Base-by-base conservation (phyloP, 495 filamentous ascomycete species). In the Penicillium taxi region DNA sequence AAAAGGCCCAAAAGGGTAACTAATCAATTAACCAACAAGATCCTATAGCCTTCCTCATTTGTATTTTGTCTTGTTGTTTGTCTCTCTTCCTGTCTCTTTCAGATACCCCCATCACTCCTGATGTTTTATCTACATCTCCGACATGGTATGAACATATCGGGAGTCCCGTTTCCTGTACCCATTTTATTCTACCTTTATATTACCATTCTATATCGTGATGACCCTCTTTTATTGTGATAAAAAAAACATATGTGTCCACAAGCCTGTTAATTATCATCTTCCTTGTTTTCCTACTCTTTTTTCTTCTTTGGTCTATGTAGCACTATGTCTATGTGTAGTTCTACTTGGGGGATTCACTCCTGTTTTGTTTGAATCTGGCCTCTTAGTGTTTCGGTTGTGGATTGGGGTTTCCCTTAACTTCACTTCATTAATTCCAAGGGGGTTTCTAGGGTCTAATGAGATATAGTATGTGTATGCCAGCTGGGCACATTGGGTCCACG, bases 1-100 rank as follows among this genome's bases (percentile, higher is more conserved):
- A 98, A 60, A 86, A 87, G 56, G 77, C 80, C 32, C 74, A 75
- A 37, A 84, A 83, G 50, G 67, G 60, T 16, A 53, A 66, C 25
- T 47, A 53, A 40, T 72, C 50, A 57, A 46, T 32, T 31, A 37
- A 38, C 18, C 23, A 16, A 23, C 22, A 14, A 21, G 24, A 23
- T 3, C 12, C 26, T 35, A 18, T 33, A 8, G 15, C 16, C 26
- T 21, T 34, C 28, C 19, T 42, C n/a, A n/a, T 14, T 6, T 33
- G 20, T 28, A 5, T 33, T 29, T 32, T 24, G 15, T 26, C 19
- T 31, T 39, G 9, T 33, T 22, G 34, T 39, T 51, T 52, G 55
- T 57, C 43, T 52, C 47, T 56, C 54, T 53, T 57, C 39, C 50
- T 45, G 53, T 61, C 51, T 55, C 47, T 44, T 50, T 55, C 58